Base-by-base conservation (phyloP, 768 basidiomycete genomes). In the Tricholomella constricta region DNA sequence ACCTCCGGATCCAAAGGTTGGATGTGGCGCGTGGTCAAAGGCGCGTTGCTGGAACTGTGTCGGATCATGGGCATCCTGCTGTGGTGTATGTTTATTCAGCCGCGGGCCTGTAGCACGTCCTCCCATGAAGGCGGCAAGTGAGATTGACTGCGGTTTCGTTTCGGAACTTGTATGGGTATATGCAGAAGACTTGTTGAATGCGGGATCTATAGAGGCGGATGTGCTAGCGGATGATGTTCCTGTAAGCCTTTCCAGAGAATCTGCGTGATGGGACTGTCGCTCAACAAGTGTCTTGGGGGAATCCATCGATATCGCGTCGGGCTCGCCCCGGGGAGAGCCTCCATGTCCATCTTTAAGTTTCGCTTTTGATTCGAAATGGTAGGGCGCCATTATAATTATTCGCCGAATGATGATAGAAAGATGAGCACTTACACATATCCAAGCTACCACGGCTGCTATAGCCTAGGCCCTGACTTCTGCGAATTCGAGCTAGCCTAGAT, bases 91-190 rank as follows among this genome's bases (percentile, higher is more conserved):
- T 52, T 77, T 81, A 57, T 80, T 91, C 37, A 93, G 76, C 32
- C 86, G 78, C 3, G 89, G 89, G 20, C 89, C 91, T 37, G 82
- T 79, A 12, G 85, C 89, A 23, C 77, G 81, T 6, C 91, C 89
- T 32, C 91, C 91, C 59, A 92, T 92, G 65, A 92, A 90, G 2
- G 86, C 80, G 0, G 91, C 90, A 23, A 92, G 78, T 2, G 91
- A 93, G 8, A 88, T 83, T 10, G 83, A 74, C 36, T 79, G 73
- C 2, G 76, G 55, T 46, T 70, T 77, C 59, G 22, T 64, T 56
- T 41, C 59, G 20, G 5, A 64, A 3, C 52, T 37, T 47, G 58
- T 49, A 29, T 62, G 50, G 29, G 58, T 60, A 40, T 29, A 47
- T 42, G 57, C 32, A 11, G 55, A 41, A 11, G 45, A 53, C 20